Evolutionary conservation across 1,284 basidiomycete species (phyloP), one percentile per base, ranked within the genome.

Genomic region (Apiotrichum porosum): DNA sequence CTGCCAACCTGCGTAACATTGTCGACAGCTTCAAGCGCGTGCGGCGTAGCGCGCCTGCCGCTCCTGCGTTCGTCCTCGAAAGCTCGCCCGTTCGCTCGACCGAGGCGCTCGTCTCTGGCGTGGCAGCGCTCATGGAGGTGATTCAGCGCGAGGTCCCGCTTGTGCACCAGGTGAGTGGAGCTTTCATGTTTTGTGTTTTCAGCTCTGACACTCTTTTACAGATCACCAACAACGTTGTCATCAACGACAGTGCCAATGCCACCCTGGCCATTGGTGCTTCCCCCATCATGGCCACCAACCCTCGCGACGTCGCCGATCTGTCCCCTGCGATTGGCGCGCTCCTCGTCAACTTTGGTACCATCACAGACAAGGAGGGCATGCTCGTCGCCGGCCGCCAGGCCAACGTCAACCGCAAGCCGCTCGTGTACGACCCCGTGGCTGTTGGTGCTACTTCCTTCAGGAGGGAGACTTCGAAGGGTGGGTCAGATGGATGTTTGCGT

Each of bases 381-480:
- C 71, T 84, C n/a, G 77, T 80, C 9, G 90, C 88, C 1, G 90
- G 88, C 3, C 66, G 69, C 47, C 76, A 77, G 51, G 88, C 87
- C 9, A 93, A 94, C 63, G 64, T 77, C 32, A 80, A 80, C 47
- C 76, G 78, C 56, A 91, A 86, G 64, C 91, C 92, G 3, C 73
- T 97, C 4, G 79, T 97, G 0, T 89, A 95, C 57, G 93, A 97
- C 69, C 93, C 93, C 2, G 94, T 97, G 5, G 94, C 91, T 4
- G 81, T 93, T 0, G 92, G 92, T 6, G 91, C 93, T 1, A 88
- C 88, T 4, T 58, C 71, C 1, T 89, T 83, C 68, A 79, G 93
- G 33, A 81, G 81, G 55, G 72, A 76, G 15, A 79, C 78, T 0
- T 73, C 77, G 6, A 62, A 72, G 42, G 68, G 77, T 76, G 51